These are phyloP conservation scores for Podaxis rugospora DNA, from an alignment of 768 basidiomycete species.

Conservation along the genomic window DNA sequence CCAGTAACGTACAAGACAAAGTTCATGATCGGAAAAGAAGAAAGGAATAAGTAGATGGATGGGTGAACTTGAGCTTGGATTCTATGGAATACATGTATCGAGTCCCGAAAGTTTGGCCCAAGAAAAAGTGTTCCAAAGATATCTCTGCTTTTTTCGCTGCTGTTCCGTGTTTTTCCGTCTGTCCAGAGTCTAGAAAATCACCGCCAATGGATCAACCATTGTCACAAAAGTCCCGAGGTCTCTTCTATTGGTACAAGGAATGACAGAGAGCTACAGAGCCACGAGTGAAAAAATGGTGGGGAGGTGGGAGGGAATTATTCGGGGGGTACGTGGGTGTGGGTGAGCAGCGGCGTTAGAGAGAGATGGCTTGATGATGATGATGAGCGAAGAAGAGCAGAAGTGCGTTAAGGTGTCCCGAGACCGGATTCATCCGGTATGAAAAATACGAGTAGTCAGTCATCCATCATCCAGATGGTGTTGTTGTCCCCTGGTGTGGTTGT, in stretches of 20 bases:
- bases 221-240: not conserved
- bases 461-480: not conserved
- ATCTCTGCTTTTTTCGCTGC: not conserved
- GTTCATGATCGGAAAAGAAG: not conserved
- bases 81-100: not conserved
- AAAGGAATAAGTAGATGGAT: not conserved
- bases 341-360: not conserved
- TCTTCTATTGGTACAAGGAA: not conserved
- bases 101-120: not conserved
- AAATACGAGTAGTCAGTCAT: not conserved
- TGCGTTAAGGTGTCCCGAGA: not conserved
- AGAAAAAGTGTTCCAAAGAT: not conserved
- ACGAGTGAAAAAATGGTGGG: not conserved
- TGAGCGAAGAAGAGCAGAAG: not conserved
- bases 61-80: not conserved
- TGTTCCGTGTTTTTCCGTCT: not conserved
- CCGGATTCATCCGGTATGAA: slow-evolving; percentile 7
- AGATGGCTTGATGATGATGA: not conserved
- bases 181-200: not conserved
- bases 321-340: not conserved
- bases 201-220: not conserved
- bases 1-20: not conserved
- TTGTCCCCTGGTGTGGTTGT: no score
- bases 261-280: not conserved
- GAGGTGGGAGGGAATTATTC: not conserved